Conservation (phyloP, 2,329 filamentous ascomycete species). For the Talaromyces sp. region DNA sequence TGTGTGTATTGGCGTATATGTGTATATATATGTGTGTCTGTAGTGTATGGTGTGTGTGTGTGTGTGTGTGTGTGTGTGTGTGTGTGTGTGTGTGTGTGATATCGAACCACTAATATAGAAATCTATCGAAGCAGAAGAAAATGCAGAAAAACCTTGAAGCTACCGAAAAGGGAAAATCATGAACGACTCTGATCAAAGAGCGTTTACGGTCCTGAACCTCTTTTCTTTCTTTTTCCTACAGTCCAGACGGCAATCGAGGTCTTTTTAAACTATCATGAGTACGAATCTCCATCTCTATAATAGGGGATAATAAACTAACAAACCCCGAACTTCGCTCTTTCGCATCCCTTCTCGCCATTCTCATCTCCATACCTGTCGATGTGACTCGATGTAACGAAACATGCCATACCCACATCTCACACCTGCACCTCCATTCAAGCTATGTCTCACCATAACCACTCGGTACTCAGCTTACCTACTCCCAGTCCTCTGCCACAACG, state of each 20-base stretch:
- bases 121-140: neutral
- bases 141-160: neutral
- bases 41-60: neutral
- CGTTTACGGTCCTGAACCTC: neutral
- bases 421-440: neutral
- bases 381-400: slow-evolving; percentile 3
- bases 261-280: slow-evolving; percentile 1
- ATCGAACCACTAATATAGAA: neutral
- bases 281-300: neutral
- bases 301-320: no score
- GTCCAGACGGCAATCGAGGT: neutral
- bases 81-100: neutral
- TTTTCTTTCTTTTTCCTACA: neutral
- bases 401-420: neutral
- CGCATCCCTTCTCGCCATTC: neutral
- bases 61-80: neutral
- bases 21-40: neutral
- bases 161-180: neutral
- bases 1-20: neutral
- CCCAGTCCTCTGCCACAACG: neutral
- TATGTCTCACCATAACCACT: neutral
- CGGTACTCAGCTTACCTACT: neutral
- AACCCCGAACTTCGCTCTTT: neutral
- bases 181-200: slow-evolving; percentile 4
- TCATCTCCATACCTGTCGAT: neutral